Percentiles rank a stretch among this genome's conserved stretches.
Evolutionary conservation across 176 grass and related monocot species (phyloP).

Genomic region (Thalia dealbata): DNA sequence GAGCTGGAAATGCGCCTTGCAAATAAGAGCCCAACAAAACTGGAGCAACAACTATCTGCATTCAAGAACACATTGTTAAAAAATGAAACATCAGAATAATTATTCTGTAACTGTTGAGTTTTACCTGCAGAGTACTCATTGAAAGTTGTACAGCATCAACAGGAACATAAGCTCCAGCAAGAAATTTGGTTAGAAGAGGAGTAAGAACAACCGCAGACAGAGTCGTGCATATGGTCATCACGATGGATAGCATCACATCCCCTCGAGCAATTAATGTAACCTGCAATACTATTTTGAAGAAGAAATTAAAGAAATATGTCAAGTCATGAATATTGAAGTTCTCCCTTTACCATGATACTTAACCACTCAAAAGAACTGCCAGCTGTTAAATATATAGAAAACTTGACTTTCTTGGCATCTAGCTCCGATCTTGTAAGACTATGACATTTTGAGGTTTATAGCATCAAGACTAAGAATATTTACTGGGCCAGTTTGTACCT

Average conservation of each 20-base stretch:
- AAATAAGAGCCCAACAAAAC: conserved; percentile 60
- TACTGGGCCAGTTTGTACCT: too few relatives aligned
- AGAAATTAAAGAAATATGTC: conserved; percentile 6
- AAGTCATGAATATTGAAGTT: background rate
- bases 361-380: background rate
- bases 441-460: too few relatives aligned
- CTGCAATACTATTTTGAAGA: conserved; percentile 43
- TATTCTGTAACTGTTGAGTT: background rate
- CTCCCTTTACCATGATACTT: background rate
- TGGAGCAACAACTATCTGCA: conserved; percentile 70
- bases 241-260: conserved; percentile 56
- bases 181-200: conserved; percentile 61
- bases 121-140: conserved; percentile 73
- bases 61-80: conserved; percentile 13
- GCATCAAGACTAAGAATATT: too few relatives aligned
- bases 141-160: conserved; percentile 54
- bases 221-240: conserved; percentile 74
- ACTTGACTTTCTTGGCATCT: background rate
- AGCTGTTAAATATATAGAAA: background rate
- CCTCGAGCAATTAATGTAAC: conserved; percentile 76
- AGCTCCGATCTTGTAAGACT: too few relatives aligned
- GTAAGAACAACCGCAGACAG: conserved; percentile 61
- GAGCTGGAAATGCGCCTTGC: conserved; percentile 61
- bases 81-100: background rate
- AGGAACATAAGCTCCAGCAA: conserved; percentile 67